These are phyloP conservation scores for Globisporangium paddicum DNA, from an alignment of 352 stramenopile species.

Conservation along the genomic window DNA sequence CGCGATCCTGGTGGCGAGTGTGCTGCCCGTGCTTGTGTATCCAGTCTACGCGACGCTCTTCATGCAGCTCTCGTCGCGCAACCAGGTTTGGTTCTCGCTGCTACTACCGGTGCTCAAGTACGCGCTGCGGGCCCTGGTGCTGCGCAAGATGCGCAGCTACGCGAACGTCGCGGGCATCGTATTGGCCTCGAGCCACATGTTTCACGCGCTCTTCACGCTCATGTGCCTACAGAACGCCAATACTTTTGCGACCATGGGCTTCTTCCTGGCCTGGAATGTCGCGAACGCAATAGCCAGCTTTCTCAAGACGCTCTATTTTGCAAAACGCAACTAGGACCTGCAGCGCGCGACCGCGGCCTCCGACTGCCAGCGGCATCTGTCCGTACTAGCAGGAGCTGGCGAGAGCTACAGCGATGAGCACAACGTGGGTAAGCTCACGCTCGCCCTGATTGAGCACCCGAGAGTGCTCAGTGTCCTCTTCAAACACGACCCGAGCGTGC, in stretches of 20 bases:
- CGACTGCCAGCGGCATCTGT: too few relatives aligned
- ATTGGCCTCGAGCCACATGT: slow-evolving; percentile 18
- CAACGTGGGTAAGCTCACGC: not conserved
- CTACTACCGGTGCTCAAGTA: slow-evolving; percentile 27
- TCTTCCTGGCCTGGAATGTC: slow-evolving; percentile 19
- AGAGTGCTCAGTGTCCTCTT: not conserved
- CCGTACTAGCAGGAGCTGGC: too few relatives aligned
- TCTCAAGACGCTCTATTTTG: not conserved
- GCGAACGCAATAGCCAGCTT: not conserved
- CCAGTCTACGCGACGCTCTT: slow-evolving; percentile 25
- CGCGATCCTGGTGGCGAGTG: slow-evolving; percentile 6
- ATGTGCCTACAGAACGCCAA: slow-evolving; percentile 36
- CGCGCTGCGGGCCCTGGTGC: slow-evolving; percentile 16
- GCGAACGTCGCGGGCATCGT: slow-evolving; percentile 21
- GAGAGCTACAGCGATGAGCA: too few relatives aligned
- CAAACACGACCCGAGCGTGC: not conserved
- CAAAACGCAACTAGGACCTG: not conserved
- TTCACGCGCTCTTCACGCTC: slow-evolving; percentile 32
- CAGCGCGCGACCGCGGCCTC: not conserved
- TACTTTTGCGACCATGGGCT: slow-evolving; percentile 19
- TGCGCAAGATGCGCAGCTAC: slow-evolving; percentile 14
- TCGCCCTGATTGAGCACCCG: not conserved
- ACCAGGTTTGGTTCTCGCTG: slow-evolving; percentile 28
- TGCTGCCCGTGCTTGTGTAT: slow-evolving; percentile 25
- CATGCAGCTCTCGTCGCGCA: slow-evolving; percentile 11